Conservation (phyloP, 2,329 filamentous ascomycete species). For the Ophiognomonia clavigignenti-juglandacearum region DNA sequence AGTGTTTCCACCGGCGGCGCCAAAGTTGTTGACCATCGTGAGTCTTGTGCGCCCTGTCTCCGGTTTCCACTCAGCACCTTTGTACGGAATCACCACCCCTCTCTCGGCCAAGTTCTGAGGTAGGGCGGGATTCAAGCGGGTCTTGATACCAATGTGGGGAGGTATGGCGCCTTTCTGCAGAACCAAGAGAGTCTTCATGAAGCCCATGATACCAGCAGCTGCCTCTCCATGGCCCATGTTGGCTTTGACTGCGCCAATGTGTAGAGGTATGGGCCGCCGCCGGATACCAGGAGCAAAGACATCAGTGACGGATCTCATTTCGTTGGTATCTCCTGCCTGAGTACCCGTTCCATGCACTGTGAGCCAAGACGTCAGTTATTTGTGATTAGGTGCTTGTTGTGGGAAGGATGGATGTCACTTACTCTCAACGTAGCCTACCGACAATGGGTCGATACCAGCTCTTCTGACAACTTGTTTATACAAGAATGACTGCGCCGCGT, state of each 20-base stretch:
- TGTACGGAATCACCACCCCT: no score
- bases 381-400: no score
- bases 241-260: slow-evolving; percentile 31
- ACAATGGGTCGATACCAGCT: no score
- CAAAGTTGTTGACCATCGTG: slow-evolving; percentile 5
- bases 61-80: background rate
- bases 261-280: slow-evolving; percentile 34
- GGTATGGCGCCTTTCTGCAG: slow-evolving; percentile 42
- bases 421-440: no score
- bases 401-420: no score
- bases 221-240: slow-evolving; percentile 47
- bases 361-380: no score
- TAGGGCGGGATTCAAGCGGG: background rate
- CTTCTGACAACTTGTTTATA: no score
- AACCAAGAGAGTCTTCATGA: slow-evolving; percentile 47
- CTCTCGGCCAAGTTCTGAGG: background rate
- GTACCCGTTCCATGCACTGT: no score
- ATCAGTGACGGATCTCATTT: slow-evolving; percentile 57
- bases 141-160: slow-evolving; percentile 45
- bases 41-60: background rate
- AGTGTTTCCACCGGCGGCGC: slow-evolving; percentile 5
- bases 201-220: slow-evolving; percentile 33
- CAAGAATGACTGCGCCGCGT: slow-evolving; percentile 55
- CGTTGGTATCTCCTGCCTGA: slow-evolving; percentile 62
- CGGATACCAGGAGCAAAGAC: slow-evolving; percentile 52